Percentiles rank a stretch among this genome's conserved stretches.
Evolutionary conservation across 495 filamentous ascomycete species (phyloP).

Genomic region (Aspergillus mulundensis): DNA sequence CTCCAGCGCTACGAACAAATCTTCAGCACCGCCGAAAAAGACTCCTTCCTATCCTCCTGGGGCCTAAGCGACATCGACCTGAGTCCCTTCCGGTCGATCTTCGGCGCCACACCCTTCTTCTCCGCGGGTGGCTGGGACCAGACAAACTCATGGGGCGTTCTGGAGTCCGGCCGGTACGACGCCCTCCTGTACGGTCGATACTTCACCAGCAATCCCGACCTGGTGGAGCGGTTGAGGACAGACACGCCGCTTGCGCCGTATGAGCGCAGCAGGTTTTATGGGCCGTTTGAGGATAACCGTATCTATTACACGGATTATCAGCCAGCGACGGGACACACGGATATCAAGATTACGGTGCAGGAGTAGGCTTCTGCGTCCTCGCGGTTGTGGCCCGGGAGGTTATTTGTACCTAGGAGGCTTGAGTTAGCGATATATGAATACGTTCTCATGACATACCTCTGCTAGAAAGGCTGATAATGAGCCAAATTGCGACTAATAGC

Average conservation of each 20-base stretch:
- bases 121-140: slow-evolving; percentile 47
- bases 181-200: slow-evolving; percentile 23
- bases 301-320: slow-evolving; percentile 32
- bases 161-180: slow-evolving; percentile 42
- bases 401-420: neutral
- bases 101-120: slow-evolving; percentile 46
- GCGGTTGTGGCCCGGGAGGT: too few relatives aligned
- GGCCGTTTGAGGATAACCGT: slow-evolving; percentile 35
- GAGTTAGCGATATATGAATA: neutral
- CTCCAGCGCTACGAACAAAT: slow-evolving; percentile 47
- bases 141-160: slow-evolving; percentile 40
- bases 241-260: slow-evolving; percentile 16
- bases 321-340: slow-evolving; percentile 8
- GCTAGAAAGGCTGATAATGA: too few relatives aligned
- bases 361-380: neutral
- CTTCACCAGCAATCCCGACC: slow-evolving; percentile 25
- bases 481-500: too few relatives aligned
- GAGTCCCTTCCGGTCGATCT: slow-evolving; percentile 38
- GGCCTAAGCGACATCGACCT: slow-evolving; percentile 37
- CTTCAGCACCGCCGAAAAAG: slow-evolving; percentile 41
- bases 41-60: slow-evolving; percentile 41
- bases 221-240: slow-evolving; percentile 18
- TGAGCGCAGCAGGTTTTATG: slow-evolving; percentile 21
- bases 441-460: too few relatives aligned
- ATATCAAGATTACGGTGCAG: neutral